Evolutionary conservation across 2,329 filamentous ascomycete species (phyloP).

Genomic region (Epichloe gansuensis): DNA sequence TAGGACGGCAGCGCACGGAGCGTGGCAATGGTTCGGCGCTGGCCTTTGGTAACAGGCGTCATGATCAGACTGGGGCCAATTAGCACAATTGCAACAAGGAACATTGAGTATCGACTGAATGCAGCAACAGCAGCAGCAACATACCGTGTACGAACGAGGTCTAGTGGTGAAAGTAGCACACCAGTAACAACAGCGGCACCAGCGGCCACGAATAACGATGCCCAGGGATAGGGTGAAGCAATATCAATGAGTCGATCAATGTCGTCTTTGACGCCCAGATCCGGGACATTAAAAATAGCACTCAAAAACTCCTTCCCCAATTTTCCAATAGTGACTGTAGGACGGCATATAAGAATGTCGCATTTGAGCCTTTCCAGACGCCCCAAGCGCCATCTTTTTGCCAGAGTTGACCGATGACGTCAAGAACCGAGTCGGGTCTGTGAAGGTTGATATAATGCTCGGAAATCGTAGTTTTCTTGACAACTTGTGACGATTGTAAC

Average conservation of each 20-base stretch:
- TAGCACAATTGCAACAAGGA: neutral
- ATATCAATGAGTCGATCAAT: conserved; percentile 62
- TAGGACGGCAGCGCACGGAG: conserved; percentile 71
- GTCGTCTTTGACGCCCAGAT: conserved; percentile 63
- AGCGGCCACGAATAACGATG: conserved; percentile 62
- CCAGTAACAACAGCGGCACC: conserved; percentile 59
- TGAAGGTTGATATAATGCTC: conserved; percentile 58
- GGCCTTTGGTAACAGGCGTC: conserved; percentile 62
- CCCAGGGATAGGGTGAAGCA: conserved; percentile 70
- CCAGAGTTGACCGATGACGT: conserved; percentile 82
- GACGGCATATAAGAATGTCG: conserved; percentile 83
- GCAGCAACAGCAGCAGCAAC: neutral
- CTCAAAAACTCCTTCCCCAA: conserved; percentile 88
- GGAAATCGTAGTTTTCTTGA: conserved; percentile 21
- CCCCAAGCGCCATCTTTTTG: conserved; percentile 80
- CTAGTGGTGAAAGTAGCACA: conserved; percentile 72
- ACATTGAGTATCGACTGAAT: neutral
- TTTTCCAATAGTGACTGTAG: conserved; percentile 79
- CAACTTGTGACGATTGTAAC: conserved; percentile 11
- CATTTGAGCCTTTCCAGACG: conserved; percentile 88
- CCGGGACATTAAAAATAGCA: conserved; percentile 80
- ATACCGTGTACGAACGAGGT: conserved; percentile 68
- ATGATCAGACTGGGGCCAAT: conserved; percentile 55
- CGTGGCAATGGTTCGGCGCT: conserved; percentile 66
- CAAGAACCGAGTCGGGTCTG: conserved; percentile 68